A percentile compares a stretch with the other conserved stretches of the same genome.
Conservation (phyloP, 306 rosid genomes). For the Fragaria vesca region DNA sequence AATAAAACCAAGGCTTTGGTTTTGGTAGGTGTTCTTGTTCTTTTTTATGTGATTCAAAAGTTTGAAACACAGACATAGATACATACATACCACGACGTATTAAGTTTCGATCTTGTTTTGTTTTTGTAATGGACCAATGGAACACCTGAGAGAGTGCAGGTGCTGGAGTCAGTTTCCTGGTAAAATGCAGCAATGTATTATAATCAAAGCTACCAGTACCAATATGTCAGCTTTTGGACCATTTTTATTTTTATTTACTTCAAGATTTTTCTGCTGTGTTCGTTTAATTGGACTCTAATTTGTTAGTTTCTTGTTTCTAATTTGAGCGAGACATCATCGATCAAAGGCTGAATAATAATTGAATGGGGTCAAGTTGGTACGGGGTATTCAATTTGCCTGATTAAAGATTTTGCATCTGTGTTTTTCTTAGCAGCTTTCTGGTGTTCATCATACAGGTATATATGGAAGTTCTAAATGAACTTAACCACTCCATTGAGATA, state of each 20-base stretch:
- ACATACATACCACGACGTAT: constrained; percentile 29
- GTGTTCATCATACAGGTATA: neutral
- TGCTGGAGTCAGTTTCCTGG: constrained; percentile 19
- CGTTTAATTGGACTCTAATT: neutral
- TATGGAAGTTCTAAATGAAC: neutral
- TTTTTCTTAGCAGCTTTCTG: neutral
- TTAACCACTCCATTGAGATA: neutral
- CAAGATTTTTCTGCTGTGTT: neutral
- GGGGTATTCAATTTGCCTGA: neutral
- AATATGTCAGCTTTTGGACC: constrained; percentile 4
- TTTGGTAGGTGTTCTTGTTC: constrained; percentile 15
- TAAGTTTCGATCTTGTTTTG: neutral
- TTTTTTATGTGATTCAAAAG: neutral
- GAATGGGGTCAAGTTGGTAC: neutral
- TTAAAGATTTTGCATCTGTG: neutral
- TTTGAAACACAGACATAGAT: constrained; percentile 21
- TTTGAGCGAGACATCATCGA: neutral
- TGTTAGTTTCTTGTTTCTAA: neutral
- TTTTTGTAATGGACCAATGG: constrained; percentile 13
- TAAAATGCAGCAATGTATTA: constrained; percentile 3
- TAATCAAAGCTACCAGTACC: constrained; percentile 8
- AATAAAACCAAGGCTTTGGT: constrained; percentile 24
- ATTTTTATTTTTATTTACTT: neutral
- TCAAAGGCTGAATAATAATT: neutral
- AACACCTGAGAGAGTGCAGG: constrained; percentile 22